These are phyloP conservation scores for Talaromyces trachyspermus DNA, from an alignment of 495 filamentous ascomycete species.

Conservation along the genomic window DNA sequence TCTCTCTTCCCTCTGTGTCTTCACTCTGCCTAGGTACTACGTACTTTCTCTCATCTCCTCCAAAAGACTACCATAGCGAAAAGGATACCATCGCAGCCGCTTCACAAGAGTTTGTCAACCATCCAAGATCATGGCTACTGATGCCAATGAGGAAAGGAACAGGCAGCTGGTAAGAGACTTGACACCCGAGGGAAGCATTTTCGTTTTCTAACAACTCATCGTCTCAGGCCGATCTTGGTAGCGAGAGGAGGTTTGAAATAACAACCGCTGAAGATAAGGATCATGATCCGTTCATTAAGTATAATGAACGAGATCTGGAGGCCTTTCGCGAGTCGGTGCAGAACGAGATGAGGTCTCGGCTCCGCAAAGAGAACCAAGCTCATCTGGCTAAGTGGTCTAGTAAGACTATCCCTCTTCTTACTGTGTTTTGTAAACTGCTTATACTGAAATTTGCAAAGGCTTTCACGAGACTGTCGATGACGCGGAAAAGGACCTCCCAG, in stretches of 20 bases:
- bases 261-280: conserved; percentile 21
- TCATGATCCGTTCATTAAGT: background rate
- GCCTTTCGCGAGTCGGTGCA: background rate
- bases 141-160: no score
- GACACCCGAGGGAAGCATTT: no score
- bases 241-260: conserved; percentile 24
- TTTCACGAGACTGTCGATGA: conserved; percentile 20
- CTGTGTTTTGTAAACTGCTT: conserved; percentile 9
- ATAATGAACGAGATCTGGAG: background rate
- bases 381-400: conserved; percentile 23
- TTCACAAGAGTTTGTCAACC: no score
- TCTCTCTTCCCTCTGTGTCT: no score
- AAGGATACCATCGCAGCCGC: no score
- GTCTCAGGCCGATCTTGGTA: conserved; percentile 29
- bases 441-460: conserved; percentile 14
- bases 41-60: no score
- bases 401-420: conserved; percentile 11
- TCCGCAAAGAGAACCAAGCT: background rate
- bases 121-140: no score
- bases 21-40: no score
- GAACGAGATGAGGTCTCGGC: background rate
- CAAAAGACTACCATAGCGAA: no score
- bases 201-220: background rate
- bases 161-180: no score
- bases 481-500: conserved; percentile 21